Base-by-base conservation (phyloP, 140 eudicot genomes). In the Senecio squalidus region DNA sequence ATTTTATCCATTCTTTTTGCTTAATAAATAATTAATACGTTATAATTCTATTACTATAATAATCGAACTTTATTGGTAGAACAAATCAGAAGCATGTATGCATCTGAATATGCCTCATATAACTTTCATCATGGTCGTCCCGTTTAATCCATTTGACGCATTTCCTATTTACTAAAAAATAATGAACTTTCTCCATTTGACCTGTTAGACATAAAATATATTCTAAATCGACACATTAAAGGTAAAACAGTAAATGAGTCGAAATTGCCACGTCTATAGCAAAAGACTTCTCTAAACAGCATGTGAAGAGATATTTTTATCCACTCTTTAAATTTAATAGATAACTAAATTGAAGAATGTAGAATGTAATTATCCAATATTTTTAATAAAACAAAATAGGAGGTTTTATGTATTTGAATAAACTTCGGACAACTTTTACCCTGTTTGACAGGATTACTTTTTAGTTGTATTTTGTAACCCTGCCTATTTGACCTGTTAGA, bases 301-400 rank as follows among this genome's bases (percentile, higher is more conserved):
- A 58, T 21, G 64, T 51, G 49, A 48, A 51, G n/a, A n/a, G n/a
- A n/a, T n/a, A n/a, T n/a, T n/a, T n/a, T n/a, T n/a, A n/a, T n/a
- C n/a, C n/a, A n/a, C n/a, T n/a, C n/a, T n/a, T n/a, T n/a, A n/a
- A n/a, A n/a, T n/a, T n/a, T n/a, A n/a, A n/a, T n/a, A n/a, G 27
- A 45, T 49, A 15, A 33, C n/a, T 53, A 23, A 16, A 56, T 51
- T 30, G 17, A 41, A 45, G 60, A 44, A 63, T 33, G 21, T 40
- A 71, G n/a, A n/a, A n/a, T n/a, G n/a, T n/a, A n/a, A n/a, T n/a
- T n/a, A n/a, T n/a, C n/a, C n/a, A n/a, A n/a, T n/a, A n/a, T n/a
- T n/a, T n/a, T n/a, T n/a, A n/a, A n/a, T n/a, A n/a, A n/a, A n/a
- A n/a, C n/a, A n/a, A n/a, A n/a, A n/a, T n/a, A n/a, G n/a, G n/a